These are phyloP conservation scores for Neurospora tetrasperma DNA, from an alignment of 495 filamentous ascomycete genomes.

Conservation along the genomic window DNA sequence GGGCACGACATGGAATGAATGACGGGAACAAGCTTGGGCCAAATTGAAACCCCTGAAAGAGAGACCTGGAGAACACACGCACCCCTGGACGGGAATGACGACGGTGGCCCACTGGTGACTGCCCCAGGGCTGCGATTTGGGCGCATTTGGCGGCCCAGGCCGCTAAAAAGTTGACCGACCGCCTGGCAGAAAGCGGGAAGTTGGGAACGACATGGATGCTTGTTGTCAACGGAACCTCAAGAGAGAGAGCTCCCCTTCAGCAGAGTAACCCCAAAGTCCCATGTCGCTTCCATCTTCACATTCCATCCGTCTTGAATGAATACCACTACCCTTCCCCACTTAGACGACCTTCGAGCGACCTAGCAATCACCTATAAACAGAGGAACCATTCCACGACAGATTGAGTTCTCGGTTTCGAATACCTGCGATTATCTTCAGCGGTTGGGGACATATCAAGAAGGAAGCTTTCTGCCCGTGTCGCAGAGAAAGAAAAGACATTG, in stretches of 20 bases:
- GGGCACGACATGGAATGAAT: neutral
- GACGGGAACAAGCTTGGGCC: neutral
- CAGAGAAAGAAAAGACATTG: neutral
- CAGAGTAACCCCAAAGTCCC: neutral
- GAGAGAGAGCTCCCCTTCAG: neutral
- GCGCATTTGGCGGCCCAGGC: neutral
- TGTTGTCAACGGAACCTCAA: neutral
- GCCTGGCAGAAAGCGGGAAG: neutral
- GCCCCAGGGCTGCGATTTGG: neutral
- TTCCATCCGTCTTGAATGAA: neutral
- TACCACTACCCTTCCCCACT: neutral
- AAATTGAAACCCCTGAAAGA: neutral
- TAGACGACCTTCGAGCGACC: neutral
- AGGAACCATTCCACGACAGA: neutral
- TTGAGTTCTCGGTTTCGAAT: neutral
- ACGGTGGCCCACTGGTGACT: neutral
- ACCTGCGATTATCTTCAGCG: neutral
- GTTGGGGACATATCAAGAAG: neutral
- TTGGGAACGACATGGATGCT: neutral
- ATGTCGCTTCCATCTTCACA: neutral
- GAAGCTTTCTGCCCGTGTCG: neutral
- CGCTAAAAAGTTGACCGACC: neutral
- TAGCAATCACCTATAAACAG: neutral
- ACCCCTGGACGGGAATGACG: neutral
- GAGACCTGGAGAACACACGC: neutral